Evolutionary conservation across 306 rosid species (phyloP), one percentile per base, ranked within the genome.

Genomic region (Ziziphus jujuba): DNA sequence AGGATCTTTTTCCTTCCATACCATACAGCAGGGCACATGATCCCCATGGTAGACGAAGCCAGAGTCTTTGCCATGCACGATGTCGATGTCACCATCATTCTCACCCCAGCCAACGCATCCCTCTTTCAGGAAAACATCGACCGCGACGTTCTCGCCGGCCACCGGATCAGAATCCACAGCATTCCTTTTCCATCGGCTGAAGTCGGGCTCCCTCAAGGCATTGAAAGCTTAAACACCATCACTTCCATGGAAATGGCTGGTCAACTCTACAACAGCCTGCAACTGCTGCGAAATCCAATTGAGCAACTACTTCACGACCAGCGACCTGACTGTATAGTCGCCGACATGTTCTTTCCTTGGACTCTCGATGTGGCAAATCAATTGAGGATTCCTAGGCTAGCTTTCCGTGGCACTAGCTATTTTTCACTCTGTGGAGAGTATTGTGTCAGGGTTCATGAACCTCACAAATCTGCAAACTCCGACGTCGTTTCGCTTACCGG

Each of bases 291-390:
- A 2, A 22, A 22, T 2, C 63, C 50, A 22, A 67, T 67, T 7
- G 62, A 54, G 24, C 52, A 54, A 16, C 49, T 55, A 6, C 11
- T 67, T 23, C 24, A 24, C 1, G 40, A 67, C 19, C 22, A 14
- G 0, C 13, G 9, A 25, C 63, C 53, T 7, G 54, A 67, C 34
- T 55, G 63, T 61, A 67, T 55, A 5, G 55, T 67, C 25, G 14
- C 72, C 10, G 72, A 67, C 53, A 38, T 54, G 40, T 40, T 67
- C 53, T 56, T 38, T 9, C 63, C 62, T 20, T 66, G 71, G 61
- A 66, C 71, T 21, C 10, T 51, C 4, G 50, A 66, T 21, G 60
- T 66, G 5, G 71, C 61, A 9, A 28, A 52, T 6, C 54, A 67
- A 11, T 51, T 67, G 0, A 54, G 72, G 7, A 67, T 67, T 54